phyloP scores from a whole-genome alignment of 345 rosid species.

The Eucalyptus caleyi region DNA sequence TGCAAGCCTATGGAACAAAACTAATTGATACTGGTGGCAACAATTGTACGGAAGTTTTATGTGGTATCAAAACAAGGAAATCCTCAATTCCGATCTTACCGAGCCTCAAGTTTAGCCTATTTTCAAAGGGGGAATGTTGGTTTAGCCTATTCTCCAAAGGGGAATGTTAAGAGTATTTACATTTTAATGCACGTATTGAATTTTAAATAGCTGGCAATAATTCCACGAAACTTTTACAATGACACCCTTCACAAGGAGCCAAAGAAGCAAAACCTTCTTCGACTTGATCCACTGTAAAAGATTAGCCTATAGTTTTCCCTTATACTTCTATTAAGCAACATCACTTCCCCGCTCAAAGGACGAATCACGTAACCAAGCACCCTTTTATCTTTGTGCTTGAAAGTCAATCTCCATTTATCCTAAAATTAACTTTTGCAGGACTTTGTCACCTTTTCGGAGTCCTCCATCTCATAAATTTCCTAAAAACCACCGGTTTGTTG shows the following conservation, averaged over 20 bases:
- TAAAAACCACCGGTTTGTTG: neutral
- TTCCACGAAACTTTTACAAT: accelerated
- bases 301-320: neutral
- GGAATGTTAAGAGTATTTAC: neutral
- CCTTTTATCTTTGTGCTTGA: neutral
- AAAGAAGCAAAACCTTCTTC: neutral
- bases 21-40: accelerated
- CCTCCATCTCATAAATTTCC: too few species aligned
- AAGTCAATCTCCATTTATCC: neutral
- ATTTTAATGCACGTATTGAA: neutral
- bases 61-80: neutral
- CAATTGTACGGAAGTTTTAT: accelerated
- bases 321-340: too few species aligned
- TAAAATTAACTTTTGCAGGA: neutral
- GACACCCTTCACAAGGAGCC: neutral
- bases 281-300: neutral
- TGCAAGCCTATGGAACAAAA: accelerated
- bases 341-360: too few species aligned
- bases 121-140: neutral
- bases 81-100: accelerated
- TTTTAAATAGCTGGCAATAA: neutral
- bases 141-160: neutral
- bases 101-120: neutral
- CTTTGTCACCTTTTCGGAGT: neutral
- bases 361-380: too few species aligned